A percentile compares a stretch with the other conserved stretches of the same genome.
These are phyloP conservation scores for Podaxis sp. DNA, from an alignment of 768 basidiomycete species.

Conservation along the genomic window DNA sequence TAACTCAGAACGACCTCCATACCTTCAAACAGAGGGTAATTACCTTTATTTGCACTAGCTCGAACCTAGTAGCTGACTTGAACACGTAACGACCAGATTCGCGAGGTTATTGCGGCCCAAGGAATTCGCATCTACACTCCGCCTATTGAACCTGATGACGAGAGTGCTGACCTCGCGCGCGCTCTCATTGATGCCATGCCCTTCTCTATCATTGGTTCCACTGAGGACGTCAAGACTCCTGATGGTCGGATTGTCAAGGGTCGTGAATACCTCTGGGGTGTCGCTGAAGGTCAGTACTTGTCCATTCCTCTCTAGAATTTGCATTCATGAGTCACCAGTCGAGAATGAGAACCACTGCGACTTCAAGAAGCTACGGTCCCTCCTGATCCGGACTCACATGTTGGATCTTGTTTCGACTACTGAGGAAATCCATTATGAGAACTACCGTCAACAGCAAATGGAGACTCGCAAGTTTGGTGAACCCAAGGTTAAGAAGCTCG, in stretches of 20 bases:
- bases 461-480: slow-evolving; percentile 99
- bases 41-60: slow-evolving; percentile 8
- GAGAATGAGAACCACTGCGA: slow-evolving; percentile 99
- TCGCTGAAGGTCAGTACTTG: slow-evolving; percentile 79
- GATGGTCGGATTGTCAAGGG: slow-evolving; percentile 96
- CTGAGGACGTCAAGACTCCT: slow-evolving; percentile 85
- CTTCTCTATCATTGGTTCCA: slow-evolving; percentile 98
- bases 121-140: slow-evolving; percentile 94
- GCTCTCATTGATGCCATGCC: slow-evolving; percentile 89
- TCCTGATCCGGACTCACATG: slow-evolving; percentile 98
- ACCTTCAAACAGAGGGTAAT: slow-evolving; percentile 91
- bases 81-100: slow-evolving; percentile 47
- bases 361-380: slow-evolving; percentile 94
- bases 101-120: slow-evolving; percentile 86
- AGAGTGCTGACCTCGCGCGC: slow-evolving; percentile 83
- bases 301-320: background rate
- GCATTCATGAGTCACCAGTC: slow-evolving; percentile 41
- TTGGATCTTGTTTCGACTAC: slow-evolving; percentile 94
- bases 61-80: slow-evolving; percentile 13
- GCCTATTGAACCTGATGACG: slow-evolving; percentile 85
- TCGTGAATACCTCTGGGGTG: slow-evolving; percentile 98
- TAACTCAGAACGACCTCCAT: slow-evolving; percentile 89
- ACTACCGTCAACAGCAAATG: slow-evolving; percentile 98
- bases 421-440: slow-evolving; percentile 96
- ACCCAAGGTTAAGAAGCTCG: slow-evolving; percentile 95